Conservation (phyloP, 176 grass and related monocot genomes). For the Phoenix roebelenii region DNA sequence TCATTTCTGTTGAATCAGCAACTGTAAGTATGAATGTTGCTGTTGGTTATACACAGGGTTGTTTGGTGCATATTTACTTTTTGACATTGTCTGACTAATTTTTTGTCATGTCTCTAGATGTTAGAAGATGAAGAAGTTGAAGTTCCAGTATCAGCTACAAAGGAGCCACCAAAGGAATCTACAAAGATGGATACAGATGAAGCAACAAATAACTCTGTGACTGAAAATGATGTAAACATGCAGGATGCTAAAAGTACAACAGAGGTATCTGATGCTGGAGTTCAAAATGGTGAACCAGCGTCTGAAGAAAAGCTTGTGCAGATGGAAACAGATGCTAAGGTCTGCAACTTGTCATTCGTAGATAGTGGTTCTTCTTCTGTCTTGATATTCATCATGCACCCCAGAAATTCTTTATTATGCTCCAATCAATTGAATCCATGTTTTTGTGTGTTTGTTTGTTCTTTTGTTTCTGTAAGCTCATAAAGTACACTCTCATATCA, state of each 20-base stretch:
- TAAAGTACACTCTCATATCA: too few relatives aligned
- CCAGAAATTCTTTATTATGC: too few relatives aligned
- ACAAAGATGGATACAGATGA: conserved; percentile 67
- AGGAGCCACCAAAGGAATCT: conserved; percentile 24
- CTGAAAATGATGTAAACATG: conserved; percentile 44
- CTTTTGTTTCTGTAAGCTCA: too few relatives aligned
- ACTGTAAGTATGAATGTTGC: conserved; percentile 25
- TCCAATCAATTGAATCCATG: too few relatives aligned
- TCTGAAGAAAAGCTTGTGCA: conserved; percentile 53
- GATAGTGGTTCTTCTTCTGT: background rate
- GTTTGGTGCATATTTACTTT: background rate
- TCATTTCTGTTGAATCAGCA: conserved; percentile 79
- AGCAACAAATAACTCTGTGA: conserved; percentile 20
- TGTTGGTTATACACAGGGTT: background rate
- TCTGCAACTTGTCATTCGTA: conserved; percentile 1
- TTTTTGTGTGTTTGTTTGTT: too few relatives aligned
- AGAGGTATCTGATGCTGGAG: conserved; percentile 24
- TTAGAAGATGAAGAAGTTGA: conserved; percentile 71
- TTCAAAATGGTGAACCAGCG: conserved; percentile 54
- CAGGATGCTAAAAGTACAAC: conserved; percentile 43
- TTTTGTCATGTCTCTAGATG: conserved; percentile 36
- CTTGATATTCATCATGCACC: background rate
- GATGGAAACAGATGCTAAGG: conserved; percentile 93
- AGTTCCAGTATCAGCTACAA: conserved; percentile 38
- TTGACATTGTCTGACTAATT: background rate